Evolutionary conservation across 1,139 yeast genomes (phyloP).

Genomic region (Debaryomycetaceae sp.): DNA sequence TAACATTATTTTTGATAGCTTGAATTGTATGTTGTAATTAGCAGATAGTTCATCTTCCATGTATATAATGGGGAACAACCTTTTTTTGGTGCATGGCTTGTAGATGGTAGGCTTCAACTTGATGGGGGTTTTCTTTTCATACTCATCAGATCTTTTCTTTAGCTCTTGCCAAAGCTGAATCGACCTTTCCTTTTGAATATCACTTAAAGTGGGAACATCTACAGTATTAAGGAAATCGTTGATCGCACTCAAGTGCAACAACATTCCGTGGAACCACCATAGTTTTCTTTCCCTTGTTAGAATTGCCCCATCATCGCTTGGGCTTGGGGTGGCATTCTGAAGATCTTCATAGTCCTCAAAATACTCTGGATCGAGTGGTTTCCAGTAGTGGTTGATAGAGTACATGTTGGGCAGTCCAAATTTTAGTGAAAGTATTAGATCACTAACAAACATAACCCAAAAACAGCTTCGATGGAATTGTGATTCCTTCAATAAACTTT

Average conservation of each 20-base stretch:
- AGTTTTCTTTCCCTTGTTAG: slow-evolving; percentile 17
- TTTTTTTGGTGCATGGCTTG: slow-evolving; percentile 19
- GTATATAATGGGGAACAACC: slow-evolving; percentile 27
- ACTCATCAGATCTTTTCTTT: slow-evolving; percentile 24
- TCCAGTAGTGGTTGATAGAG: slow-evolving; percentile 30
- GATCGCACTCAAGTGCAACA: slow-evolving; percentile 25
- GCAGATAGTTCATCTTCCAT: slow-evolving; percentile 37
- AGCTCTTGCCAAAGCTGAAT: slow-evolving; percentile 28
- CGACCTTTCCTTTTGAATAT: slow-evolving; percentile 18
- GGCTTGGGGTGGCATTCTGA: neutral
- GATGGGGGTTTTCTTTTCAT: slow-evolving; percentile 26
- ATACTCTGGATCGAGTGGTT: slow-evolving; percentile 27
- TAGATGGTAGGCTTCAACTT: slow-evolving; percentile 30
- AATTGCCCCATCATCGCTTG: slow-evolving; percentile 2
- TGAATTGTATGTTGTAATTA: slow-evolving; percentile 27
- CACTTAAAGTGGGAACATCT: slow-evolving; percentile 24
- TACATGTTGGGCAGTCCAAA: slow-evolving; percentile 28
- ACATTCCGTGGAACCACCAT: slow-evolving; percentile 40
- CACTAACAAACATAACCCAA: slow-evolving; percentile 36
- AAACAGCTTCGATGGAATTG: slow-evolving; percentile 33
- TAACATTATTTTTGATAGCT: slow-evolving; percentile 29
- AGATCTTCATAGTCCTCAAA: slow-evolving; percentile 19
- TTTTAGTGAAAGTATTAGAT: slow-evolving; percentile 32
- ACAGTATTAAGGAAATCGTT: slow-evolving; percentile 27
- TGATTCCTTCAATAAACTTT: slow-evolving; percentile 21